Evolutionary conservation across 202 grass and related monocot genomes (phyloP), one percentile per base, ranked within the genome.

Genomic region (Musa balbisiana): DNA sequence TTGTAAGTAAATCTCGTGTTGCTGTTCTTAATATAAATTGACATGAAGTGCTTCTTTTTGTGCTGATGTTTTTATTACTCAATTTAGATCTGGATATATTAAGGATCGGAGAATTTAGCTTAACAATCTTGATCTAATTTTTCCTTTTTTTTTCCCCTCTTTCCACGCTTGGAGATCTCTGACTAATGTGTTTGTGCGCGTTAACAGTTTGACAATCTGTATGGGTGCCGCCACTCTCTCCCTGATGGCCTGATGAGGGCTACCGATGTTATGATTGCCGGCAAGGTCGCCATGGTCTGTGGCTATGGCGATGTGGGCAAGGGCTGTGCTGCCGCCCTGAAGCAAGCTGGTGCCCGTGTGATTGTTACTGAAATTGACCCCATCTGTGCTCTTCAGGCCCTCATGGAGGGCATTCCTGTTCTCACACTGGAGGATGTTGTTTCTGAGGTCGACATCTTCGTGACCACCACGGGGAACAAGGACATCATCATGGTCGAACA

Each of bases 391-490:
- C 94, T 97, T 21, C 94, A 97, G 72, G 94, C 94, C 71, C 67
- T 93, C 76, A 97, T 97, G 94, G 94, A 97, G 82, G 90, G 90
- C 29, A 79, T 93, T 68, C 88, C 88, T 71, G 80, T 97, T 72
- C 94, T 91, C 69, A 89, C 90, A 73, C 73, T 97, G 80, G 88
- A 91, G 85, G 94, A 97, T 69, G 90, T 93, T 9, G 81, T 97
- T 69, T 84, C 90, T 1, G 77, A 86, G 16, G 90, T 88, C 59
- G 94, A 97, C 50, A 97, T 97, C 82, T 93, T 97, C 0, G 90
- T 97, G 49, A 97, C 93, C 81, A 97, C 93, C 84, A 97, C 93
- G 0, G 93, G 93, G 10, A 97, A 97, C 90, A 97, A 97, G 86
- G 93, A 97, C 76, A 93, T 97, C 79, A 87, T 97, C 78, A 97